These are phyloP conservation scores for Chlorella sp. DNA, from an alignment of 139 green algal species.

Conservation along the genomic window DNA sequence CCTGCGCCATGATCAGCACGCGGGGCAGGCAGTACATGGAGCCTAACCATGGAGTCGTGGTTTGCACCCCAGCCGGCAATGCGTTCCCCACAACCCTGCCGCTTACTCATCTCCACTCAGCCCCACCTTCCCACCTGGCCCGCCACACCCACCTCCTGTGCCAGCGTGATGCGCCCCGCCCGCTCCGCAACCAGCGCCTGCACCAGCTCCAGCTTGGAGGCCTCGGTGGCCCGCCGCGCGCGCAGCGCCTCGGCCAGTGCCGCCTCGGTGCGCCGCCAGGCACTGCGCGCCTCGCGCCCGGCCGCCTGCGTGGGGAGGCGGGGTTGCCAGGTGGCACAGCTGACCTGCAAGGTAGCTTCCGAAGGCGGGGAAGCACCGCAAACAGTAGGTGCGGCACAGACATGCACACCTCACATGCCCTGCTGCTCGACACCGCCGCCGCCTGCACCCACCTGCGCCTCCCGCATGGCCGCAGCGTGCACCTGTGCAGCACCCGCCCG, in stretches of 20 bases:
- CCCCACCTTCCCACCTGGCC: no score
- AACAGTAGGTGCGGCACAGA: background rate
- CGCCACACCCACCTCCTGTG: conserved; percentile 10
- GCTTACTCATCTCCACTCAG: no score
- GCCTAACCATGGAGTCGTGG: background rate
- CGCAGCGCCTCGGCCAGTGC: conserved; percentile 25
- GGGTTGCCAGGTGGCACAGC: no score
- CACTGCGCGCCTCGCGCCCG: background rate
- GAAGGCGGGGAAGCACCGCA: background rate
- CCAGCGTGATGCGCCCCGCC: conserved; percentile 26
- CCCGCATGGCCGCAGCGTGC: conserved; percentile 17
- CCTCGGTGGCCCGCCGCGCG: conserved; percentile 23
- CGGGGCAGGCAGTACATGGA: background rate
- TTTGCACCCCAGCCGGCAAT: background rate
- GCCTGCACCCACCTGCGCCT: background rate
- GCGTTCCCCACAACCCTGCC: background rate
- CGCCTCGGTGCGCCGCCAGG: conserved; percentile 31
- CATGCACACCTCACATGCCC: background rate
- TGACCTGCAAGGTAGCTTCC: background rate
- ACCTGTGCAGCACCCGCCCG: conserved; percentile 1
- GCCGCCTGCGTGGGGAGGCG: background rate
- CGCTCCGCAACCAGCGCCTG: conserved; percentile 36
- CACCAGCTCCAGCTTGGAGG: conserved; percentile 14
- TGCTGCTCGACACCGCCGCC: background rate
- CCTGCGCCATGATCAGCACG: background rate